A percentile compares a stretch with the other conserved stretches of the same genome.
These are phyloP conservation scores for Daldinia caldariorum DNA, from an alignment of 495 filamentous ascomycete species.

Conservation along the genomic window DNA sequence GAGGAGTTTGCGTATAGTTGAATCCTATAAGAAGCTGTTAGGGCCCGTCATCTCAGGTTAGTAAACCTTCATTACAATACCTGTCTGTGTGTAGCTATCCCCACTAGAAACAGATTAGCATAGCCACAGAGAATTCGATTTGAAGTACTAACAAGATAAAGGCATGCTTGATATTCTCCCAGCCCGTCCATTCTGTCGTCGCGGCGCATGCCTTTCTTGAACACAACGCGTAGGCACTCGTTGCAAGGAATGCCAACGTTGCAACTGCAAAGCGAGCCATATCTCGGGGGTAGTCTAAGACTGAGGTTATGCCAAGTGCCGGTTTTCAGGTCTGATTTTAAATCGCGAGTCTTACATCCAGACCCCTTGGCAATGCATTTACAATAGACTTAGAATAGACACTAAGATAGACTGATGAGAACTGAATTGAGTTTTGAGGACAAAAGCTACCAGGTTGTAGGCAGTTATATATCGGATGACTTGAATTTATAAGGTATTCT, in stretches of 20 bases:
- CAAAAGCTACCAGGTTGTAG: neutral
- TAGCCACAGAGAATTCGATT: neutral
- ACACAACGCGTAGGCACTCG: constrained; percentile 28
- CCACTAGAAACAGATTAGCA: constrained; percentile 53
- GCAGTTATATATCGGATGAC: constrained; percentile 23
- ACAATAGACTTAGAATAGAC: constrained; percentile 14
- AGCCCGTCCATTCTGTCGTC: constrained; percentile 57
- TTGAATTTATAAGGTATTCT: constrained; percentile 12
- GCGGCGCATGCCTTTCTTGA: constrained; percentile 29
- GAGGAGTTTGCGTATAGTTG: constrained; percentile 67
- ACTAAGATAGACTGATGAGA: constrained; percentile 12
- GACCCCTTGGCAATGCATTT: neutral
- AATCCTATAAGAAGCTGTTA: constrained; percentile 61
- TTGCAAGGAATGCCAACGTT: constrained; percentile 25
- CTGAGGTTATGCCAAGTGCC: neutral
- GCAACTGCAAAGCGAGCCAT: constrained; percentile 18
- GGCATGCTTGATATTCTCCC: constrained; percentile 59
- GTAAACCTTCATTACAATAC: constrained; percentile 11
- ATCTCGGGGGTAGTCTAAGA: neutral
- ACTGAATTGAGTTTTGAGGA: constrained; percentile 9
- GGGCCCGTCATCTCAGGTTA: neutral
- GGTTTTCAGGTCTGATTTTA: neutral
- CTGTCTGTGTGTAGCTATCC: constrained; percentile 61
- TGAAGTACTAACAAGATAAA: constrained; percentile 60
- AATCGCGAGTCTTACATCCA: neutral